These are phyloP conservation scores for Spergularia azorica DNA, from an alignment of 179 eudicot genomes.

Conservation along the genomic window DNA sequence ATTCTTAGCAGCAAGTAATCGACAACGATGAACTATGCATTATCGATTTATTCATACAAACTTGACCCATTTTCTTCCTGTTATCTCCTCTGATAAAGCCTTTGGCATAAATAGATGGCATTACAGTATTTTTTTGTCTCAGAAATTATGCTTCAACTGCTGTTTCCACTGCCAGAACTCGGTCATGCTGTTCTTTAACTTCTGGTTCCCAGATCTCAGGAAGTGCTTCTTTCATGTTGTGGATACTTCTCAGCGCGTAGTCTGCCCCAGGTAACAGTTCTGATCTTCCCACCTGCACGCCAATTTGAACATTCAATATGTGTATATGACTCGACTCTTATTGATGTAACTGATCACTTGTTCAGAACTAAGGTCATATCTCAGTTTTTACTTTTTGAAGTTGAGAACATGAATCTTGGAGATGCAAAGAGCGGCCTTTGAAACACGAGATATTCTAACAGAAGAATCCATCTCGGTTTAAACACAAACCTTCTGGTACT, in stretches of 20 bases:
- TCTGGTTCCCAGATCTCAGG: slow-evolving; percentile 74
- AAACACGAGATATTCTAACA: too few relatives aligned
- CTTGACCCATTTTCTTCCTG: not conserved
- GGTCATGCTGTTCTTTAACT: slow-evolving; percentile 26
- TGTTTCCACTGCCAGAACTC: slow-evolving; percentile 30
- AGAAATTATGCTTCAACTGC: slow-evolving; percentile 29
- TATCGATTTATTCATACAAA: slow-evolving; percentile 1
- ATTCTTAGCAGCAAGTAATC: not conserved
- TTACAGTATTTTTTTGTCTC: not conserved
- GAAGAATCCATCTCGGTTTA: too few relatives aligned
- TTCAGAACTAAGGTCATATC: too few relatives aligned
- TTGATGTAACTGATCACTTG: too few relatives aligned
- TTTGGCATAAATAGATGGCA: slow-evolving; percentile 7
- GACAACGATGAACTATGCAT: not conserved
- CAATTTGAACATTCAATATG: not conserved
- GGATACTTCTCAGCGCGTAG: slow-evolving; percentile 77
- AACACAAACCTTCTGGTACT: too few relatives aligned
- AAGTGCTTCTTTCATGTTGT: slow-evolving; percentile 85
- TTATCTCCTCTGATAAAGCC: slow-evolving; percentile 2
- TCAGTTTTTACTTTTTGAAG: too few relatives aligned
- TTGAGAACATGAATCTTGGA: too few relatives aligned
- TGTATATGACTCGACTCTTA: too few relatives aligned
- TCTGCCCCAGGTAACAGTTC: slow-evolving; percentile 77
- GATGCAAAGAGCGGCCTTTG: too few relatives aligned
- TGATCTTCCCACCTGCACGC: slow-evolving; percentile 77